Percentiles rank a stretch among this genome's conserved stretches.
Conservation (phyloP, 163 green algal species). For the Picocystis sp. region DNA sequence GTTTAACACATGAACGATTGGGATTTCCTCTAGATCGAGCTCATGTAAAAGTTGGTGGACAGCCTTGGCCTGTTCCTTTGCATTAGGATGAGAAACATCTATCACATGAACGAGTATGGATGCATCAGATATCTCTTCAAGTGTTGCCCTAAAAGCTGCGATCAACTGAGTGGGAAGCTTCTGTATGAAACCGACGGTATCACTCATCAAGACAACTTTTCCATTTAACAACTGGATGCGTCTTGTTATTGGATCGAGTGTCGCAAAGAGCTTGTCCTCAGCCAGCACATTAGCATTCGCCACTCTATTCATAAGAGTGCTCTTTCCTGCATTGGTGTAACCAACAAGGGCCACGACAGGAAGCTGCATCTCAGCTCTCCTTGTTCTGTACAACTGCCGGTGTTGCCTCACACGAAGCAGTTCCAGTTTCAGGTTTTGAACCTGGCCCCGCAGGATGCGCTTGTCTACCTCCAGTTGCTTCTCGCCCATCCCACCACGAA, state of each 20-base stretch:
- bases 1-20: conserved; percentile 76
- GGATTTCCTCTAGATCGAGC: conserved; percentile 38
- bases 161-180: conserved; percentile 86
- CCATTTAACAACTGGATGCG: conserved; percentile 42
- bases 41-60: conserved; percentile 54
- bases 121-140: conserved; percentile 70
- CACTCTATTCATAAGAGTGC: conserved; percentile 74
- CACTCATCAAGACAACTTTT: conserved; percentile 65
- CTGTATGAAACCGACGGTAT: conserved; percentile 98
- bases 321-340: conserved; percentile 95
- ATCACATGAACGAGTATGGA: conserved; percentile 83
- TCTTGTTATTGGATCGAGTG: conserved; percentile 87
- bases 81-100: conserved; percentile 60
- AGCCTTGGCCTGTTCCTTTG: conserved; percentile 51
- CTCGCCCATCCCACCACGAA: conserved; percentile 88
- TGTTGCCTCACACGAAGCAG: conserved; percentile 42
- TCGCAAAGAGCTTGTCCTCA: conserved; percentile 95
- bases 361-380: conserved; percentile 43
- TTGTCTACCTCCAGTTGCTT: conserved; percentile 97
- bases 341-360: conserved; percentile 75
- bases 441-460: conserved; percentile 50
- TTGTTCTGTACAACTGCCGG: conserved; percentile 49
- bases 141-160: conserved; percentile 74
- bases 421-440: conserved; percentile 14
- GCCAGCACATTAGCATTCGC: conserved; percentile 46